These are phyloP conservation scores for Amaranthus palmeri DNA, from an alignment of 148 eudicot genomes.

Conservation along the genomic window DNA sequence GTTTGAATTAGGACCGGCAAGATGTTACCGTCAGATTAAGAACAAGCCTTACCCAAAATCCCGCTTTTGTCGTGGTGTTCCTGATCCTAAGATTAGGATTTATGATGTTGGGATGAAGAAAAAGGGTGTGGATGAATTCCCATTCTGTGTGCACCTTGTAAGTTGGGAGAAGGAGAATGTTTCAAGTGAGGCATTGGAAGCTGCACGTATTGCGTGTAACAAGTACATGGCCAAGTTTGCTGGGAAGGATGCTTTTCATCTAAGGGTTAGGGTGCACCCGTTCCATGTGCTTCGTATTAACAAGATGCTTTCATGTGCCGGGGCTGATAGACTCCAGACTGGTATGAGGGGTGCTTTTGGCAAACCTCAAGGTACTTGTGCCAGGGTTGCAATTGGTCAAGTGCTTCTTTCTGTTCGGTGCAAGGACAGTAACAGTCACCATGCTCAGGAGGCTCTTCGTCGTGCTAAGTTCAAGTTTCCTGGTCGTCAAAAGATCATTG, in stretches of 20 bases:
- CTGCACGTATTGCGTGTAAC: slow-evolving; percentile 39
- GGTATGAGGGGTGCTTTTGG: not conserved
- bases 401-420: slow-evolving; percentile 35
- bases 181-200: slow-evolving; percentile 37
- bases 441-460: slow-evolving; percentile 36
- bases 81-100: slow-evolving; percentile 36
- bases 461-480: slow-evolving; percentile 42
- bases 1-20: slow-evolving; percentile 28
- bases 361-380: slow-evolving; percentile 30
- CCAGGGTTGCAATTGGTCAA: slow-evolving; percentile 35
- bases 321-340: slow-evolving; percentile 8
- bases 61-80: slow-evolving; percentile 38
- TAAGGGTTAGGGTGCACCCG: slow-evolving; percentile 35
- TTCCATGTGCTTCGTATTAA: slow-evolving; percentile 36
- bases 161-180: slow-evolving; percentile 46
- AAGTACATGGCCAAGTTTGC: slow-evolving; percentile 34
- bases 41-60: slow-evolving; percentile 43
- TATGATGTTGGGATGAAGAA: slow-evolving; percentile 37
- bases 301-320: slow-evolving; percentile 40
- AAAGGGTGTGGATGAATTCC: slow-evolving; percentile 21
- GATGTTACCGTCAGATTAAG: slow-evolving; percentile 40
- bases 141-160: slow-evolving; percentile 24
- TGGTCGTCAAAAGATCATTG: slow-evolving; percentile 37
- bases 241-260: slow-evolving; percentile 34
- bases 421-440: slow-evolving; percentile 27